These are phyloP conservation scores for Acanthamoeba castellanii DNA, from an alignment of 208 protist species.

Conservation along the genomic window DNA sequence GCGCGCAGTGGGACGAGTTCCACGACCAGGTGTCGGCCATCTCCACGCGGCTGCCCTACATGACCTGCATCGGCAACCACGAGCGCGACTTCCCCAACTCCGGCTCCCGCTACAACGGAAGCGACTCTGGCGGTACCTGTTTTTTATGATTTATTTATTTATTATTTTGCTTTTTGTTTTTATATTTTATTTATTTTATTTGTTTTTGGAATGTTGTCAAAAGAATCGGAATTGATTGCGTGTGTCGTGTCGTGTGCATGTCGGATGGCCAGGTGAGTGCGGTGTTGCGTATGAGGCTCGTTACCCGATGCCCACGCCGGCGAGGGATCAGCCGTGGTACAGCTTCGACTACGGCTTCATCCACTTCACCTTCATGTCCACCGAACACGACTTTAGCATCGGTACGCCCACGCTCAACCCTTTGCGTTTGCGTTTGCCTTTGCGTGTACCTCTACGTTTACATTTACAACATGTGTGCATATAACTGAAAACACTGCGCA, in stretches of 20 bases:
- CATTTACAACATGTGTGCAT: too few species aligned
- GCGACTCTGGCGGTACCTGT: slow-evolving; percentile 41
- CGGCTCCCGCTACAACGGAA: slow-evolving; percentile 22
- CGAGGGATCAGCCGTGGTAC: slow-evolving; percentile 77
- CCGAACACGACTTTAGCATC: slow-evolving; percentile 81
- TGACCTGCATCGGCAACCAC: slow-evolving; percentile 83
- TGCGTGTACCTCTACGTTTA: too few species aligned
- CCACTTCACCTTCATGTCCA: slow-evolving; percentile 84
- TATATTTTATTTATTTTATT: too few species aligned
- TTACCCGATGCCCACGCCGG: slow-evolving; percentile 75
- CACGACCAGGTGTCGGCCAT: slow-evolving; percentile 13
- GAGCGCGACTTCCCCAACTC: slow-evolving; percentile 80
- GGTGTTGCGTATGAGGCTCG: slow-evolving; percentile 79
- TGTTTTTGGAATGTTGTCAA: too few species aligned
- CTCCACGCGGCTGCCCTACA: not conserved
- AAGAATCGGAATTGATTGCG: too few species aligned
- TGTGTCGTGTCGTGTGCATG: too few species aligned
- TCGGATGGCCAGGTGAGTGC: slow-evolving; percentile 45
- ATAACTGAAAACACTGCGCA: too few species aligned
- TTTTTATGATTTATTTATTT: too few species aligned
- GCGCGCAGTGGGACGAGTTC: slow-evolving; percentile 17
- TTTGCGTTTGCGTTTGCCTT: too few species aligned
- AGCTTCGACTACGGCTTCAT: slow-evolving; percentile 82
- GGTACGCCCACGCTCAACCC: not conserved
- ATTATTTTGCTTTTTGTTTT: too few species aligned